Percentiles rank a stretch among this genome's conserved stretches.
Evolutionary conservation across 768 basidiomycete genomes (phyloP).

Genomic region (Calvatia gigantea): DNA sequence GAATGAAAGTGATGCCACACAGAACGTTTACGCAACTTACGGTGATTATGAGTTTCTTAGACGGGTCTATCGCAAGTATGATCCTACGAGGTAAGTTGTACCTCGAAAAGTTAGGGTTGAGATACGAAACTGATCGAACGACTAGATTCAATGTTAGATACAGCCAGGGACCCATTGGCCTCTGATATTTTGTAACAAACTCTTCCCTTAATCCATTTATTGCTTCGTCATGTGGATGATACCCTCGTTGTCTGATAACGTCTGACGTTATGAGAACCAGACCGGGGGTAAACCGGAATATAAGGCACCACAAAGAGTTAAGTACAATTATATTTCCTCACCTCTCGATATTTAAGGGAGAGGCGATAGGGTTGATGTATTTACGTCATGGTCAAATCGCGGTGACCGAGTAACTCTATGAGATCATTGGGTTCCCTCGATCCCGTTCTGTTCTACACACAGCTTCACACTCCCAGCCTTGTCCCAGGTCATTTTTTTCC

Average conservation of each 20-base stretch:
- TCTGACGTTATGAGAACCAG: too few relatives aligned
- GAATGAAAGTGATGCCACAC: conserved; percentile 35
- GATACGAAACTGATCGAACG: conserved; percentile 1
- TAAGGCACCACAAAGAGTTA: too few relatives aligned
- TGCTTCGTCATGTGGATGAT: neutral
- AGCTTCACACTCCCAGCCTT: neutral
- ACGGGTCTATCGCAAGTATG: conserved; percentile 38
- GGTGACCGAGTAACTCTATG: neutral
- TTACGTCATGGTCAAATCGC: too few relatives aligned
- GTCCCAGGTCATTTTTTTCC: neutral
- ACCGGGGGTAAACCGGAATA: too few relatives aligned
- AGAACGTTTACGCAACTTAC: conserved; percentile 38
- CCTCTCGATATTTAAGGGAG: too few relatives aligned
- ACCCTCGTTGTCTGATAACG: too few relatives aligned
- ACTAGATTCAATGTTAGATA: conserved; percentile 13
- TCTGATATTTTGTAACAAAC: neutral
- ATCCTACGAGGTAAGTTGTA: conserved; percentile 33
- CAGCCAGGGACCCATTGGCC: conserved; percentile 11
- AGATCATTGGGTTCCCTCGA: neutral
- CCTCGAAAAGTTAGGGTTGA: conserved; percentile 27
- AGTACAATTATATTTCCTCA: too few relatives aligned
- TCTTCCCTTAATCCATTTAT: neutral
- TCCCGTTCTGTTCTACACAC: neutral
- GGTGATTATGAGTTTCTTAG: conserved; percentile 33
- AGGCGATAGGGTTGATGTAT: too few relatives aligned